Evolutionary conservation across 1,284 basidiomycete genomes (phyloP), one percentile per base, ranked within the genome.

Genomic region (Ganoderma sinense): DNA sequence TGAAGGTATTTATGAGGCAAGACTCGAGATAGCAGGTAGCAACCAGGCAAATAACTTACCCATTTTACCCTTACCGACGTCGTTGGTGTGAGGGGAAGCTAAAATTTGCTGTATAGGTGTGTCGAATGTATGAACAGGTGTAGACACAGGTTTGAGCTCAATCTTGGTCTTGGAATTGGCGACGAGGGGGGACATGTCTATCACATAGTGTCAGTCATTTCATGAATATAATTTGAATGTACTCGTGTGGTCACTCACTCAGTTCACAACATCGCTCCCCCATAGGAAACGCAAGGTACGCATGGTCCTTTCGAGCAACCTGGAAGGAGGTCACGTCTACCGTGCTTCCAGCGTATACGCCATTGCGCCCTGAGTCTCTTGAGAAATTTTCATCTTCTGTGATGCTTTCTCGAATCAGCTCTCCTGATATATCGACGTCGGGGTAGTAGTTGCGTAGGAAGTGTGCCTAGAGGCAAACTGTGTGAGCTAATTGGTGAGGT

Each of bases 371-470:
- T 11, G 86, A 75, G 16, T 78, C 73, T n/a, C 76, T 78, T 39
- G 75, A 70, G 56, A 81, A 67, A 45, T 75, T 79, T 14, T 82
- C 80, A 60, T 90, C 88, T 61, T 82, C 80, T 31, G 82, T 78
- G 18, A 93, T 79, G 69, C 88, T 83, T 26, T 87, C 84, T 62
- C 86, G 80, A 59, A 94, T 84, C 33, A 94, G 79, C 36, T 92
- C 89, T 39, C 85, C 80, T 8, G 91, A 81, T 40, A 94, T 82
- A 69, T 93, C 90, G n/a, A 90, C 84, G 71, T 94, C 92, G 2
- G 93, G 91, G 69, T 91, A 85, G 78, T 87, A 85, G 18, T 87
- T 88, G 61, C 90, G 87, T 60, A 94, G 80, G 74, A 92, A 93
- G 67, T 89, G 87, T 11, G 90, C 85, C 93, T 65, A 64, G 11